Evolutionary conservation across 208 protist species (phyloP).

Genomic region (Tritrichomonas musculus): DNA sequence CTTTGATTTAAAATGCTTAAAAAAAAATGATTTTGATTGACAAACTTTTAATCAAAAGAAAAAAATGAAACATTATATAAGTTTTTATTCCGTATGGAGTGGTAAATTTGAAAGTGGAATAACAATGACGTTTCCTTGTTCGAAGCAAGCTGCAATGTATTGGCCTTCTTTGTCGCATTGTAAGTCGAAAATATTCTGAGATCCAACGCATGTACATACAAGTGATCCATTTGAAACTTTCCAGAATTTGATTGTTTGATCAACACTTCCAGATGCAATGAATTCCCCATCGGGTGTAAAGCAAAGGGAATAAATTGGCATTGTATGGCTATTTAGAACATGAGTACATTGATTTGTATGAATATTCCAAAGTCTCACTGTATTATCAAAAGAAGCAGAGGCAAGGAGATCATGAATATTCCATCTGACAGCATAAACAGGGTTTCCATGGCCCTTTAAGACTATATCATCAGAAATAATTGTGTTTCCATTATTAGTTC

Average conservation of each 20-base stretch:
- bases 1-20: no score
- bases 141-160: not conserved
- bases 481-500: no score
- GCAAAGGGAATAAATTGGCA: not conserved
- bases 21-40: no score
- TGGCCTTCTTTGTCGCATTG: not conserved
- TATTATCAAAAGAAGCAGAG: conserved; percentile 24
- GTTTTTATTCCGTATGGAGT: no score
- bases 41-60: no score
- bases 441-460: not conserved
- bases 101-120: not conserved
- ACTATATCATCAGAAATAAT: not conserved
- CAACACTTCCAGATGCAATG: not conserved
- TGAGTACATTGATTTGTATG: not conserved
- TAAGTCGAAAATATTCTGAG: not conserved
- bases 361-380: not conserved
- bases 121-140: not conserved
- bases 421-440: conserved; percentile 20
- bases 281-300: conserved; percentile 19
- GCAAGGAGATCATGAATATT: not conserved
- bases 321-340: not conserved
- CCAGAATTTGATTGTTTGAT: conserved; percentile 4
- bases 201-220: not conserved
- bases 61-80: no score
- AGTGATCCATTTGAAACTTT: not conserved